A percentile compares a stretch with the other conserved stretches of the same genome.
phyloP scores from a whole-genome alignment of 495 filamentous ascomycete genomes.

The Lepidopterella palustris region DNA sequence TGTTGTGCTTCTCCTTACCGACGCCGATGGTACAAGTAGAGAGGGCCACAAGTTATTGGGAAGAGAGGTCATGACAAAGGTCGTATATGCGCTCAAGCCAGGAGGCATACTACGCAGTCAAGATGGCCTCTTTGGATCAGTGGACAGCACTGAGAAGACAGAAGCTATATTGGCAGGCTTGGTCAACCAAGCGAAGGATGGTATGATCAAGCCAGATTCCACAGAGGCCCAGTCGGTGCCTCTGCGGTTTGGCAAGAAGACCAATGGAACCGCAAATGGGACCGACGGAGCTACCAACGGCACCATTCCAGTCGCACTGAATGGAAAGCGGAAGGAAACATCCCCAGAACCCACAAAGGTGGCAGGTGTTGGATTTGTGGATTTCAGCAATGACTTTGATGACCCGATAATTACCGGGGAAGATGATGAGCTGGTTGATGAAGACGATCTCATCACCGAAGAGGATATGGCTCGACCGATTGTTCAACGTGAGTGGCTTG shows the following conservation, averaged over 20 bases:
- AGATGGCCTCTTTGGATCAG: constrained; percentile 52
- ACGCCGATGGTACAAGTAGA: constrained; percentile 54
- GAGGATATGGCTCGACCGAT: constrained; percentile 70
- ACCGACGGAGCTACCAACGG: constrained; percentile 27
- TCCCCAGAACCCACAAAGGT: constrained; percentile 40
- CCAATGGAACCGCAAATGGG: constrained; percentile 10
- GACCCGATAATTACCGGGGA: constrained; percentile 44
- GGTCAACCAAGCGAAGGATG: constrained; percentile 49
- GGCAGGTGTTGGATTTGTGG: constrained; percentile 64
- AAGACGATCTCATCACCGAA: constrained; percentile 75
- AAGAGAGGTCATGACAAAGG: constrained; percentile 58
- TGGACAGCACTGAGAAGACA: constrained; percentile 43
- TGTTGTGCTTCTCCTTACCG: constrained; percentile 73
- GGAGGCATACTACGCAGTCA: constrained; percentile 65
- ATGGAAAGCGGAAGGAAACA: constrained; percentile 45
- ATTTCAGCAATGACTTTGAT: constrained; percentile 62
- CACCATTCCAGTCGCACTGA: constrained; percentile 29
- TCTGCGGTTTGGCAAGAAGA: constrained; percentile 65
- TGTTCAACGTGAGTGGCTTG: constrained; percentile 59
- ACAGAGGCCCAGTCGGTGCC: constrained; percentile 59
- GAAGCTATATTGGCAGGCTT: constrained; percentile 83
- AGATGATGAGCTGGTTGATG: constrained; percentile 80
- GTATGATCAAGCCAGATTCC: constrained; percentile 68
- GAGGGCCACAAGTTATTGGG: constrained; percentile 58
- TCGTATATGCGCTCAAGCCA: constrained; percentile 62